Evolutionary conservation across 1,284 basidiomycete genomes (phyloP).

Genomic region (Taiwanofungus camphoratus): DNA sequence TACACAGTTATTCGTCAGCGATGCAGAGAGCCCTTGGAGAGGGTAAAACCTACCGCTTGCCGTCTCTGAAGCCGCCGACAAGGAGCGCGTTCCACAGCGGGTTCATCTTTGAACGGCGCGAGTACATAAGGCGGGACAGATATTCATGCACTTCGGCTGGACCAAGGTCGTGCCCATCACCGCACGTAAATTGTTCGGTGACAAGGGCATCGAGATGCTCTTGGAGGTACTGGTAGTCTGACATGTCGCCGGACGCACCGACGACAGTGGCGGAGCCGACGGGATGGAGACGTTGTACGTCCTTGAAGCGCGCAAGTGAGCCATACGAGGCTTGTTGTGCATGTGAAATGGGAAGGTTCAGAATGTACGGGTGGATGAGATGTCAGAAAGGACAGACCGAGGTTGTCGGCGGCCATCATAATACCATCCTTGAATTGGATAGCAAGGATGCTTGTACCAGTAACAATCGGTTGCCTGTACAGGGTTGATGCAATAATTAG

Average conservation of each 20-base stretch:
- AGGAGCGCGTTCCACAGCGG: constrained; percentile 96
- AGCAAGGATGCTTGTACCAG: constrained; percentile 92
- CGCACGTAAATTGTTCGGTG: constrained; percentile 74
- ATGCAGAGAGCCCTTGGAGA: not conserved
- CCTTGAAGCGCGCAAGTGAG: constrained; percentile 95
- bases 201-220: constrained; percentile 68
- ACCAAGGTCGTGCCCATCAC: constrained; percentile 71
- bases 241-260: constrained; percentile 95
- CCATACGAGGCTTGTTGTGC: constrained; percentile 82
- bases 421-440: constrained; percentile 95
- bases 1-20: not conserved
- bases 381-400: constrained; percentile 51
- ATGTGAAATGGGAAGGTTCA: not conserved
- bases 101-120: constrained; percentile 81
- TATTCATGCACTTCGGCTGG: constrained; percentile 94
- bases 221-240: constrained; percentile 95
- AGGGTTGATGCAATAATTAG: too few species aligned
- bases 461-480: constrained; percentile 94
- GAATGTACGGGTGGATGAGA: constrained; percentile 5
- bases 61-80: constrained; percentile 87
- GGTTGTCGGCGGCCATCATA: constrained; percentile 99
- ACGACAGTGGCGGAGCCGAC: constrained; percentile 85
- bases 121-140: constrained; percentile 89
- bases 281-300: constrained; percentile 82
- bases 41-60: constrained; percentile 50